Evolutionary conservation across 495 filamentous ascomycete genomes (phyloP).

Genomic region (Penicillium nucicola): DNA sequence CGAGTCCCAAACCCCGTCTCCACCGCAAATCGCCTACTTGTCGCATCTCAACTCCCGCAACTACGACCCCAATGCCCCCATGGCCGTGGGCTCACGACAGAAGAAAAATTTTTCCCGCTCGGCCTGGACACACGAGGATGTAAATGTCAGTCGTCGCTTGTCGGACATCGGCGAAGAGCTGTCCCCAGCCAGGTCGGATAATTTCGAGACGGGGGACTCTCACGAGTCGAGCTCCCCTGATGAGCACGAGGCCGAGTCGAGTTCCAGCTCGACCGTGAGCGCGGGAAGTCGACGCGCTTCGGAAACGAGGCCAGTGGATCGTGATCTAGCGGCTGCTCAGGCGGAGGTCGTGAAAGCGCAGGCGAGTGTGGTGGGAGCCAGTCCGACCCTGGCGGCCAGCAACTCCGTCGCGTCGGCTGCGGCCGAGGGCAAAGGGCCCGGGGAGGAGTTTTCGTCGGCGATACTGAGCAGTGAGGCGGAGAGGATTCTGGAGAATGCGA

Average conservation of each 20-base stretch:
- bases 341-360: conserved; percentile 7
- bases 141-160: conserved; percentile 59
- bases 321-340: conserved; percentile 8
- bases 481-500: conserved; percentile 85
- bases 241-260: conserved; percentile 15
- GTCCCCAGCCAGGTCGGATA: conserved; percentile 25
- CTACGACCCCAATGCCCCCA: conserved; percentile 15
- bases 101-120: conserved; percentile 42
- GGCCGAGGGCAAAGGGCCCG: conserved; percentile 31
- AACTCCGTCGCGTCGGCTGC: conserved; percentile 19
- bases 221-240: conserved; percentile 14
- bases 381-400: conserved; percentile 5
- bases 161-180: conserved; percentile 70
- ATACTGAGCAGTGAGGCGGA: conserved; percentile 81
- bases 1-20: conserved; percentile 52
- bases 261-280: conserved; percentile 41
- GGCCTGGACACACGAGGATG: conserved; percentile 48
- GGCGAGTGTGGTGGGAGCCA: background rate
- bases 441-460: conserved; percentile 61
- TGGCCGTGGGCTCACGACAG: conserved; percentile 13
- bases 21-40: conserved; percentile 39
- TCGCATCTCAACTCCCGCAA: conserved; percentile 34
- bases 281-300: conserved; percentile 30
- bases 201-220: conserved; percentile 9
- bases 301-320: conserved; percentile 7